Evolutionary conservation across 306 rosid genomes (phyloP).

Genomic region (Luffa aegyptiaca): DNA sequence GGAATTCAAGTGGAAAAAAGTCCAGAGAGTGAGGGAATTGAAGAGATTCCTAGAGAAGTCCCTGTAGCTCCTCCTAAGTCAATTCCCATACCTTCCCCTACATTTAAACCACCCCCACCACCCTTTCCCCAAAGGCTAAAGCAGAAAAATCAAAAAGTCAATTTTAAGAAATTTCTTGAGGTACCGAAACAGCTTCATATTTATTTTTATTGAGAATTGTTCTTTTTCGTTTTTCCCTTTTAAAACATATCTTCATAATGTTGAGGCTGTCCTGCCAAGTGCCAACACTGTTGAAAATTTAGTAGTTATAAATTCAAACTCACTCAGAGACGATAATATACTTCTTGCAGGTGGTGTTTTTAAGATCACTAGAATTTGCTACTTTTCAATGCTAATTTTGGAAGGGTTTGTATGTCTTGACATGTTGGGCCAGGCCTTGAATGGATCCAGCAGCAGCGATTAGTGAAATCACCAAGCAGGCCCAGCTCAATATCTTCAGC

Average conservation of each 20-base stretch:
- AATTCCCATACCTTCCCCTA: too few relatives aligned
- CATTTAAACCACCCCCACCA: too few relatives aligned
- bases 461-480: conserved; percentile 61
- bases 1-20: too few relatives aligned
- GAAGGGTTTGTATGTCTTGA: conserved; percentile 77
- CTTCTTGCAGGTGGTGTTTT: neutral
- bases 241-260: neutral
- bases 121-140: too few relatives aligned
- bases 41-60: too few relatives aligned
- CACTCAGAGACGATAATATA: neutral
- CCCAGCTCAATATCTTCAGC: conserved; percentile 80
- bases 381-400: conserved; percentile 32
- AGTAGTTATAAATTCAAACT: neutral
- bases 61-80: too few relatives aligned
- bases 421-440: conserved; percentile 60
- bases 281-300: neutral
- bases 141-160: too few relatives aligned
- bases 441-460: conserved; percentile 79
- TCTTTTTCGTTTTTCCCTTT: conserved; percentile 8
- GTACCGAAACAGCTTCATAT: too few relatives aligned
- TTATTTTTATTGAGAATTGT: neutral
- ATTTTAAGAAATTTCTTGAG: too few relatives aligned
- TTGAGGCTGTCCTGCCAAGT: conserved; percentile 2
- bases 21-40: too few relatives aligned
- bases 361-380: neutral